Base-by-base conservation (phyloP, 352 stramenopile genomes). In the Phytophthora hibernalis region DNA sequence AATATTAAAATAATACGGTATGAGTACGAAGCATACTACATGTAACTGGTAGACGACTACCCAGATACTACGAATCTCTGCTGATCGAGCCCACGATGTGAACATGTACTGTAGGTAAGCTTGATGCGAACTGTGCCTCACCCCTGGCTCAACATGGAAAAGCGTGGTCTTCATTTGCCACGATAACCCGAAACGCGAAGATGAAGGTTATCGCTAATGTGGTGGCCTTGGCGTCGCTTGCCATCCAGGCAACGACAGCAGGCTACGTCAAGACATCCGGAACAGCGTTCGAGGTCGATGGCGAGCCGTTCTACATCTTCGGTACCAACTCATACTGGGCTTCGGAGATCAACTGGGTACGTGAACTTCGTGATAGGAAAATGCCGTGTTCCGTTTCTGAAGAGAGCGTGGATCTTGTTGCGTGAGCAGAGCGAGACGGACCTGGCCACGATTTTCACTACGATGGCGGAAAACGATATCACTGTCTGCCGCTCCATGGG, bases 401-500 rank as follows among this genome's bases (percentile, higher is more conserved):
- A 42, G 35, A 18, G 35, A 30, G 16, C n/a, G n/a, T n/a, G n/a
- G n/a, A n/a, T n/a, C n/a, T 35, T 53, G 4, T 54, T 21, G 48
- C 31, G 33, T 18, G 22, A 47, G 18, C 50, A 71, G 63, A 72
- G 50, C 26, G 37, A 67, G 33, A 63, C 56, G 50, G 42, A 72
- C 22, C 30, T 74, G n/a, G 26, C 58, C 35, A 77, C 64, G n/a
- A 77, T 77, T 21, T 77, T 77, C 54, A 64, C 44, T 18, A 56
- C 69, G 15, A 72, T 72, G 64, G 57, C 43, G 9, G 21, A 48
- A 6, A 72, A 63, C 45, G 64, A 72, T 44, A 26, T 72, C 22
- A 72, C 64, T 8, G 64, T 72, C 13, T 72, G 64, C 44, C 64
- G 64, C 6, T 51, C 57, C 7, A 59, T 51, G 64, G 64, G 64